phyloP scores from a whole-genome alignment of 2,329 filamentous ascomycete species.

The Paraphaeosphaeria minitans region DNA sequence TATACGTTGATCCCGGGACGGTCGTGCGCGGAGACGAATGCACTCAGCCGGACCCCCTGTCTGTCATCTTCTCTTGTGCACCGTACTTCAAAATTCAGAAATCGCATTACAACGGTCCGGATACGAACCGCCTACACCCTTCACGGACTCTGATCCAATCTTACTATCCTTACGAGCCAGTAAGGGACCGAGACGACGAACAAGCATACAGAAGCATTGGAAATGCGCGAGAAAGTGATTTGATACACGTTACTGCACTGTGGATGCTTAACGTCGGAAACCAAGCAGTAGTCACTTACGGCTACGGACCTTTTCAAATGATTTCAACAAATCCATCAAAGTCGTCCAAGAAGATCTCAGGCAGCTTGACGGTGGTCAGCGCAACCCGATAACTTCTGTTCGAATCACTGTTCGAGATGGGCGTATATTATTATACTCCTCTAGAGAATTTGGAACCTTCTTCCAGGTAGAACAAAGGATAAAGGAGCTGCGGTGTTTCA shows the following conservation, averaged over 20 bases:
- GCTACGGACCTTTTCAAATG: slow-evolving; percentile 26
- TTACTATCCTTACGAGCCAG: slow-evolving; percentile 39
- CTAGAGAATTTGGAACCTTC: slow-evolving; percentile 31
- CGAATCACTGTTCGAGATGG: slow-evolving; percentile 29
- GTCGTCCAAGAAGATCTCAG: slow-evolving; percentile 28
- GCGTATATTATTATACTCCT: slow-evolving; percentile 27
- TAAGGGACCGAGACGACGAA: slow-evolving; percentile 36
- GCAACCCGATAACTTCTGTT: slow-evolving; percentile 21
- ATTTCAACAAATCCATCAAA: slow-evolving; percentile 35
- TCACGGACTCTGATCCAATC: slow-evolving; percentile 38
- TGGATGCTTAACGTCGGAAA: slow-evolving; percentile 40
- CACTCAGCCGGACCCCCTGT: slow-evolving; percentile 22
- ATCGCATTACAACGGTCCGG: not conserved
- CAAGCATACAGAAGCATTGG: slow-evolving; percentile 36
- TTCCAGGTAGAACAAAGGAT: slow-evolving; percentile 39
- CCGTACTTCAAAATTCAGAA: slow-evolving; percentile 32
- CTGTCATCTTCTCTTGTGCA: slow-evolving; percentile 38
- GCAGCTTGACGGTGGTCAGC: slow-evolving; percentile 6
- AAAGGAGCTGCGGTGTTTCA: slow-evolving; percentile 21
- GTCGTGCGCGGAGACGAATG: slow-evolving; percentile 36
- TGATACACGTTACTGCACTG: slow-evolving; percentile 37
- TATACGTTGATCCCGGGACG: slow-evolving; percentile 43
- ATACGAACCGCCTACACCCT: slow-evolving; percentile 22
- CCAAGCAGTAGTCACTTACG: slow-evolving; percentile 34
- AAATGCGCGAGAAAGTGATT: slow-evolving; percentile 17